Conservation (phyloP, 2,329 filamentous ascomycete genomes). For the Fusarium azukiicola region DNA sequence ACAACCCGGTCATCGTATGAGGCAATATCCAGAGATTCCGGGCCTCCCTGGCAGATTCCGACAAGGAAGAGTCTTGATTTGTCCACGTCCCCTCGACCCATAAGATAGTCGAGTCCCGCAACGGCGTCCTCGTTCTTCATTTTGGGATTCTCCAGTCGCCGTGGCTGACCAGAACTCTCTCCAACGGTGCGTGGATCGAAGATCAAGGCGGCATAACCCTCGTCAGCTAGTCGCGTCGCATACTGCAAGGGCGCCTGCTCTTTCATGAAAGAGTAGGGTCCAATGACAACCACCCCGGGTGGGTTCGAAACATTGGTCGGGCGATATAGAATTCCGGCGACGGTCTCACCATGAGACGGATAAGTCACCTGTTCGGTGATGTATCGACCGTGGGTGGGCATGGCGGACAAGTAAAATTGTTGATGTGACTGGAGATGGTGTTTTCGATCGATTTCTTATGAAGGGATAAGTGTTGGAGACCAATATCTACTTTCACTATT, state of each 20-base stretch:
- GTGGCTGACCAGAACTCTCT: constrained; percentile 1
- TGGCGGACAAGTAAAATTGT: background rate
- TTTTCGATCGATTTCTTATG: background rate
- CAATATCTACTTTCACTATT: too few species aligned
- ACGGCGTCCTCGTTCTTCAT: constrained; percentile 4
- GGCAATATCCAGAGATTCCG: background rate
- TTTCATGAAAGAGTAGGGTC: background rate
- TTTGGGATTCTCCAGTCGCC: background rate
- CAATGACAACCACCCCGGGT: background rate
- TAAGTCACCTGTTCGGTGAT: constrained; percentile 1
- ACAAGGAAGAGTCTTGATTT: background rate
- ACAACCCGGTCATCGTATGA: constrained; percentile 4
- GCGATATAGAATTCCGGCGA: background rate
- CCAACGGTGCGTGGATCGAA: background rate
- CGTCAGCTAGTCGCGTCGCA: background rate
- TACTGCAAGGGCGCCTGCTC: constrained; percentile 6
- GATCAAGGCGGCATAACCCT: background rate
- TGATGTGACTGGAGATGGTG: background rate
- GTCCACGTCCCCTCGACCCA: background rate
- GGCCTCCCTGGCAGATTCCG: background rate
- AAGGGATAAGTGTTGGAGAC: too few species aligned
- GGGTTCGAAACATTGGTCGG: background rate
- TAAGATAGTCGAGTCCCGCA: background rate
- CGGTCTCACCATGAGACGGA: background rate
- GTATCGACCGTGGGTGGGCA: background rate